Evolutionary conservation across 495 filamentous ascomycete species (phyloP).

Genomic region (Xylaria intraflava): DNA sequence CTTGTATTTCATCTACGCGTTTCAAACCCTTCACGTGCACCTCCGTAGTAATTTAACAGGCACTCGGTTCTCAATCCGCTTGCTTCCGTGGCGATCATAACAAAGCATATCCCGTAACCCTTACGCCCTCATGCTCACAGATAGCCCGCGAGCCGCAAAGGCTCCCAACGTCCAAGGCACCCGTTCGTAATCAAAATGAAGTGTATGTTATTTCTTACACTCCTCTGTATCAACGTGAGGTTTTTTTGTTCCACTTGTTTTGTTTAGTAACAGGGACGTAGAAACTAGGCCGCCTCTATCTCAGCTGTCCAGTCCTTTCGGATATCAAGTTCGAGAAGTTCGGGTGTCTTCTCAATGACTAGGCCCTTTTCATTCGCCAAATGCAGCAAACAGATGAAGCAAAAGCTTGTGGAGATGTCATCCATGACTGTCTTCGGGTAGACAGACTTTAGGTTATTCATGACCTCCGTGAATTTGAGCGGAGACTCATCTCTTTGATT

Average conservation of each 20-base stretch:
- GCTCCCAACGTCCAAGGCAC: background rate
- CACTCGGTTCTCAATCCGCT: background rate
- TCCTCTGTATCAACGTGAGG: background rate
- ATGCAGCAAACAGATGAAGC: constrained; percentile 95
- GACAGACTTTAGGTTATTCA: constrained; percentile 78
- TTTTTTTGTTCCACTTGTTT: too few species aligned
- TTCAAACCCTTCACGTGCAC: background rate
- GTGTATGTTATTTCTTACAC: background rate
- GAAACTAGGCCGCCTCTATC: constrained; percentile 21
- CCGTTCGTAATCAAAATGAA: background rate
- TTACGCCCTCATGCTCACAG: too few species aligned
- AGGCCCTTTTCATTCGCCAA: constrained; percentile 96
- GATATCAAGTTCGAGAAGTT: constrained; percentile 51
- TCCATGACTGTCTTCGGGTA: constrained; percentile 78
- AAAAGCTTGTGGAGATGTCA: constrained; percentile 94
- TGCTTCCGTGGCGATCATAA: background rate
- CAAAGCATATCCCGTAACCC: constrained; percentile 8
- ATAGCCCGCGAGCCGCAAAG: background rate
- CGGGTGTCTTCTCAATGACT: constrained; percentile 53
- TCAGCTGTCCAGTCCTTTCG: constrained; percentile 50
- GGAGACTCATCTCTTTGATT: constrained; percentile 26
- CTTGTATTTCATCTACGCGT: background rate
- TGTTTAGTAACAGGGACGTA: background rate
- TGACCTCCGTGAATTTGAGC: constrained; percentile 80
- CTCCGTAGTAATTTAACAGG: background rate